phyloP scores from a whole-genome alignment of 495 filamentous ascomycete species.

The Aspergillus bertholletiae region DNA sequence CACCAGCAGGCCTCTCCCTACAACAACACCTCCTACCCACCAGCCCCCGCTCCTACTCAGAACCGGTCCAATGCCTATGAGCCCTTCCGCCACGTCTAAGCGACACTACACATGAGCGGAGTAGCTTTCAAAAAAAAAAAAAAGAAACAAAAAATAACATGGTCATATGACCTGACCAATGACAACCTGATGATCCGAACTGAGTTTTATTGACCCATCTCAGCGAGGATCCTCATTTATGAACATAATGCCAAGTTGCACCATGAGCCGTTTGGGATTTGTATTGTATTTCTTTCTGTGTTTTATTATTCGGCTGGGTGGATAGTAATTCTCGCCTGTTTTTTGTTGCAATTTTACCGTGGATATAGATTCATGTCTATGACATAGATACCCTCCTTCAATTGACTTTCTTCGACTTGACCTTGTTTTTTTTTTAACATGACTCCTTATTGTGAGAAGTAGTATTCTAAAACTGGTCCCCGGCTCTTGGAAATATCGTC shows the following conservation, averaged over 20 bases:
- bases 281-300: slow-evolving; percentile 1
- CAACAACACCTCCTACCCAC: slow-evolving; percentile 28
- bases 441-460: too few species aligned
- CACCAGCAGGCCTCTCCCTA: slow-evolving; percentile 16
- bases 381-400: slow-evolving; percentile 18
- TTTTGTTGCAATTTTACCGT: slow-evolving; percentile 9
- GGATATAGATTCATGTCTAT: slow-evolving; percentile 16
- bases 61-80: slow-evolving; percentile 37
- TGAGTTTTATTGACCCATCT: too few species aligned
- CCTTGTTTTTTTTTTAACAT: not conserved
- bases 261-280: slow-evolving; percentile 7
- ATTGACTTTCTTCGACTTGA: slow-evolving; percentile 9
- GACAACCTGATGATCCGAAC: not conserved
- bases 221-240: slow-evolving; percentile 3
- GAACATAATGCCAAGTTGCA: slow-evolving; percentile 20
- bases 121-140: slow-evolving; percentile 4
- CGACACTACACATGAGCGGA: not conserved
- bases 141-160: slow-evolving; percentile 2
- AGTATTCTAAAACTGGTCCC: too few species aligned
- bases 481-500: too few species aligned
- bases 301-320: not conserved
- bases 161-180: not conserved
- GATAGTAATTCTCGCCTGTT: not conserved
- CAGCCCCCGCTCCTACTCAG: slow-evolving; percentile 16
- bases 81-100: slow-evolving; percentile 45